These are phyloP conservation scores for Skeletonema potamos DNA, from an alignment of 108 stramenopile species.

Conservation along the genomic window DNA sequence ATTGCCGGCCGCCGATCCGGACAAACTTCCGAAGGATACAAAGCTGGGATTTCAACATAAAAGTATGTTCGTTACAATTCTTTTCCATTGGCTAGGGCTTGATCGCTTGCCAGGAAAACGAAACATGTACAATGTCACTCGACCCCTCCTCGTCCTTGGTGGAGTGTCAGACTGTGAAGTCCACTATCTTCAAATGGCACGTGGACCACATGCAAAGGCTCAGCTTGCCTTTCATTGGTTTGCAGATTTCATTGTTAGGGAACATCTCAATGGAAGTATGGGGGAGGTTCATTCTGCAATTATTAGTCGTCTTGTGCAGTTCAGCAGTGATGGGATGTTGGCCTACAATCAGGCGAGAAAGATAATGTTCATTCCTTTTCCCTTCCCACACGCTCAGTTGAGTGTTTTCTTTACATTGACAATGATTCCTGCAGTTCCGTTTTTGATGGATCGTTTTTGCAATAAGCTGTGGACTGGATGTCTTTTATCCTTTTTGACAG, in stretches of 20 bases:
- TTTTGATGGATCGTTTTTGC: constrained; percentile 71
- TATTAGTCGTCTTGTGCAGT: constrained; percentile 65
- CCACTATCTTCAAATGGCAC: constrained; percentile 57
- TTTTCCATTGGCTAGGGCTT: constrained; percentile 46
- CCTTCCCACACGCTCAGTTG: constrained; percentile 76
- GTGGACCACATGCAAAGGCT: constrained; percentile 71
- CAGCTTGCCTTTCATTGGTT: constrained; percentile 68
- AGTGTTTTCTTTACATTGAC: constrained; percentile 56
- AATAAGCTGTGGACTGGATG: constrained; percentile 38
- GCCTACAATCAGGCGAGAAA: constrained; percentile 75
- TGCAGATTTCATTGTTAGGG: constrained; percentile 67
- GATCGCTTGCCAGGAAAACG: constrained; percentile 49
- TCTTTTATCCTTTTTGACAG: constrained; percentile 57
- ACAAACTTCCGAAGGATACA: constrained; percentile 30
- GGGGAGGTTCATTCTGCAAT: constrained; percentile 69
- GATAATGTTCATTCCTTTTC: constrained; percentile 79
- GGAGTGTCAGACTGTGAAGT: constrained; percentile 76
- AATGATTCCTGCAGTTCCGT: constrained; percentile 51
- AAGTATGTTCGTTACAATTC: neutral
- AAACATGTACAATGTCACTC: constrained; percentile 54
- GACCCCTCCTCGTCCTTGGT: constrained; percentile 71
- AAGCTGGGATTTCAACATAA: constrained; percentile 12
- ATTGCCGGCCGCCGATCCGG: constrained; percentile 69
- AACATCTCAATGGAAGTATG: constrained; percentile 62
- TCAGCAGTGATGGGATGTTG: constrained; percentile 74